Evolutionary conservation across 2,329 filamentous ascomycete species (phyloP).

Genomic region (Phyllosticta ampelicida): DNA sequence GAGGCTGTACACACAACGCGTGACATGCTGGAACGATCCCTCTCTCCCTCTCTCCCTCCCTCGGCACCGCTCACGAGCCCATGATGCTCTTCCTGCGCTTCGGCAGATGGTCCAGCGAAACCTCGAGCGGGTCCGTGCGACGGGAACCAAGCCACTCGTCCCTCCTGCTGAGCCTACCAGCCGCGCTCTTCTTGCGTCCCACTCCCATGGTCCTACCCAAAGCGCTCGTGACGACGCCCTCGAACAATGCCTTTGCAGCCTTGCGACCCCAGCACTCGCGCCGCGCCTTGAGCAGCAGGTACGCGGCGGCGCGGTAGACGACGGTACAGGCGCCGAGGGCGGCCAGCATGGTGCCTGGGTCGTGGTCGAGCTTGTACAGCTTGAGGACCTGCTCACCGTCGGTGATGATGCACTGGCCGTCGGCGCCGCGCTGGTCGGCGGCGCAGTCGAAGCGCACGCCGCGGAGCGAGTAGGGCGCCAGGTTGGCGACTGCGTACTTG

Average conservation of each 20-base stretch:
- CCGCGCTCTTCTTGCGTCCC: neutral
- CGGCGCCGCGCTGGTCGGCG: slow-evolving; percentile 45
- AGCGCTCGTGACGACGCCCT: neutral
- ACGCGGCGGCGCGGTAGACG: slow-evolving; percentile 55
- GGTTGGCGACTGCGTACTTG: slow-evolving; percentile 56
- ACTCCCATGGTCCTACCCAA: slow-evolving; percentile 1
- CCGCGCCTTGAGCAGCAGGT: slow-evolving; percentile 44
- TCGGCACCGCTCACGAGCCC: neutral
- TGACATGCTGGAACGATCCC: too few relatives aligned
- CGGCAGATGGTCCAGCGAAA: neutral
- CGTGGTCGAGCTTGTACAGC: slow-evolving; percentile 54
- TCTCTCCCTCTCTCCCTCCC: neutral
- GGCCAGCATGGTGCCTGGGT: slow-evolving; percentile 51
- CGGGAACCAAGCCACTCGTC: neutral
- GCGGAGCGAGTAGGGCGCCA: slow-evolving; percentile 55
- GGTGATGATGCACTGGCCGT: slow-evolving; percentile 53
- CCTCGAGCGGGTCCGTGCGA: neutral
- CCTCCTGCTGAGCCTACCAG: neutral
- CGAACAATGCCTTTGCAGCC: neutral
- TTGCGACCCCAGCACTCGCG: slow-evolving; percentile 40
- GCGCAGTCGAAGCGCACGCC: slow-evolving; percentile 54
- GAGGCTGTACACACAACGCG: too few relatives aligned
- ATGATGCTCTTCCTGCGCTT: neutral
- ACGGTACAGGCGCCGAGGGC: slow-evolving; percentile 53
- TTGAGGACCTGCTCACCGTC: slow-evolving; percentile 57